Base-by-base conservation (phyloP, 768 basidiomycete genomes). In the Cubamyces lactineus region DNA sequence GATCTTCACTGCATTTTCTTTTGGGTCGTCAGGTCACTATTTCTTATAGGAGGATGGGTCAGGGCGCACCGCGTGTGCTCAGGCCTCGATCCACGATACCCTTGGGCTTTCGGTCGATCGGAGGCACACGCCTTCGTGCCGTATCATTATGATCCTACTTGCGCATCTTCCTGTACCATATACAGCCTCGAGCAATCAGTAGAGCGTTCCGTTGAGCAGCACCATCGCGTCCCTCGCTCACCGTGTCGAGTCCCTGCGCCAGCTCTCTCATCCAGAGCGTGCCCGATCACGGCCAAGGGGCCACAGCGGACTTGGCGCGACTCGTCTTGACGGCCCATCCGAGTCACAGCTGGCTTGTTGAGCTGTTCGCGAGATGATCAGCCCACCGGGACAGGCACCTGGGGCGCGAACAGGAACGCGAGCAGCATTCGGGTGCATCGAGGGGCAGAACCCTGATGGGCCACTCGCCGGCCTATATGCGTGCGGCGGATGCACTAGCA, bases 151-250 rank as follows among this genome's bases (percentile, higher is more conserved):
- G 28, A 40, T 39, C 49, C 51, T 46, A 28, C 48, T 34, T 53
- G 16, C 53, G 53, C 48, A 50, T 42, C 46, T 46, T 34, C 61
- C 48, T 62, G 61, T 62, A 62, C 61, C 55, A 62, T 62, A 62
- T 6, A 6, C 55, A 62, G 42, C n/a, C 40, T 34, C 53, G 49
- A 53, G 43, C 41, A 51, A 23, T 49, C 52, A 48, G 38, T 52
- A 51, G 49, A 51, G 49, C 49, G 30, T 34, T 13, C 11, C 21
- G 24, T 23, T 41, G 38, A 46, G 24, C 53, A 43, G 41, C 23
- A 41, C 19, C 17, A 26, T 46, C 24, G 53, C 50, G 30, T 6
- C 8, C 21, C n/a, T 39, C 47, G 21, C 61, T 51, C 61, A 62
- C 61, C 61, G 46, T 28, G 21, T n/a, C n/a, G n/a, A n/a, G n/a